Conservation (phyloP, 208 protist species). For the Phytomonas francai region DNA sequence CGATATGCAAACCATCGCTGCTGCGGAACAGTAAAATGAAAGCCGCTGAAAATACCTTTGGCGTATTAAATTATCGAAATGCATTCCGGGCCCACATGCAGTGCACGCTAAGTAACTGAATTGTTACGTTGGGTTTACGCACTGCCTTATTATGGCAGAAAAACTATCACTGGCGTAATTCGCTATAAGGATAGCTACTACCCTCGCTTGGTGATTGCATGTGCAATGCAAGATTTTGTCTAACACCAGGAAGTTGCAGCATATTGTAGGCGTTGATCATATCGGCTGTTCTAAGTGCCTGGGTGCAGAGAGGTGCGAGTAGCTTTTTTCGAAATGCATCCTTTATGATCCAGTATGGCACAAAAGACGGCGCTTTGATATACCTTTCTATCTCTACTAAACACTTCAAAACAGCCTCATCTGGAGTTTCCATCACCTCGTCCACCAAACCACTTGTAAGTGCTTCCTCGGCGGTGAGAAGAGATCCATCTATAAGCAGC, state of each 20-base stretch:
- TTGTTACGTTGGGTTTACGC: neutral
- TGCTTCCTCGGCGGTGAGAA: conserved; percentile 47
- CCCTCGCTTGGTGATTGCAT: neutral
- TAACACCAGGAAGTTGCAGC: conserved; percentile 37
- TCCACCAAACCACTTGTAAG: conserved; percentile 55
- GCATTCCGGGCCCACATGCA: neutral
- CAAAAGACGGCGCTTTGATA: conserved; percentile 32
- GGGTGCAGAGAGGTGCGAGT: conserved; percentile 43
- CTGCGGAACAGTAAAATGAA: neutral
- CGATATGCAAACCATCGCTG: neutral
- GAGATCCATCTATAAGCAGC: conserved; percentile 33
- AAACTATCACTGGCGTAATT: neutral
- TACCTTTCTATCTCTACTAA: conserved; percentile 50
- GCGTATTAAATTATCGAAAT: neutral
- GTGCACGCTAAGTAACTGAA: neutral
- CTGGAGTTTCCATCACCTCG: conserved; percentile 39
- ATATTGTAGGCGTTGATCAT: conserved; percentile 46
- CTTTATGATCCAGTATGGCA: conserved; percentile 64
- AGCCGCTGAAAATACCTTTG: neutral
- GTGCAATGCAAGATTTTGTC: neutral
- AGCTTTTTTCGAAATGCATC: conserved; percentile 32
- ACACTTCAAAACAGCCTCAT: conserved; percentile 48
- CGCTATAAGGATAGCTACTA: neutral
- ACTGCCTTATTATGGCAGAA: neutral
- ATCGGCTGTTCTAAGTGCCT: conserved; percentile 42